phyloP scores from a whole-genome alignment of 2,329 filamentous ascomycete genomes.

The Trichoderma cornu-damae region DNA sequence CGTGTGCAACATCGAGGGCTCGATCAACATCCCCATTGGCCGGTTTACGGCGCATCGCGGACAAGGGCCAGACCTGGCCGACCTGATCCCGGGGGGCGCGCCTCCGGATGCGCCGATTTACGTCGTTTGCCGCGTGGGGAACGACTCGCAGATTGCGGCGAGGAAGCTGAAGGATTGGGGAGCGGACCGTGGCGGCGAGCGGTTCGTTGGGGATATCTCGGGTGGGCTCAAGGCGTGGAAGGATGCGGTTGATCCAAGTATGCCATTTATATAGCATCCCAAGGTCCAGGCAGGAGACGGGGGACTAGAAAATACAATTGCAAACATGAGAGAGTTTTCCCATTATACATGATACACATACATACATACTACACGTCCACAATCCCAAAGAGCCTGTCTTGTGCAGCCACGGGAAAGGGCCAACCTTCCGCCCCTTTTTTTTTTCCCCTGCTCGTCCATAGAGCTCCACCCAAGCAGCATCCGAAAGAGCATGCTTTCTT shows the following conservation, averaged over 20 bases:
- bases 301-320: not conserved
- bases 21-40: slow-evolving; percentile 61
- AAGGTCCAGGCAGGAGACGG: not conserved
- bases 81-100: slow-evolving; percentile 39
- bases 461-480: slow-evolving; percentile 5
- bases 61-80: slow-evolving; percentile 5
- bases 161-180: slow-evolving; percentile 60
- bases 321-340: slow-evolving; percentile 28
- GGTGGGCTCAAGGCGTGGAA: slow-evolving; percentile 73
- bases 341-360: slow-evolving; percentile 26
- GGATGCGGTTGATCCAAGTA: slow-evolving; percentile 54
- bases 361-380: slow-evolving; percentile 14
- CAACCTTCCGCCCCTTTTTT: too few relatives aligned
- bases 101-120: slow-evolving; percentile 54
- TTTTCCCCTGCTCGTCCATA: slow-evolving; percentile 9
- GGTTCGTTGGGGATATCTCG: slow-evolving; percentile 64
- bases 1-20: slow-evolving; percentile 69
- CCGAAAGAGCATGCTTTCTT: slow-evolving; percentile 2
- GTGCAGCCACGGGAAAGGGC: slow-evolving; percentile 5
- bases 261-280: slow-evolving; percentile 47
- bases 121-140: slow-evolving; percentile 68
- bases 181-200: slow-evolving; percentile 44
- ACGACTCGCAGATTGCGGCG: slow-evolving; percentile 70
- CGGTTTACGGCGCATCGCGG: slow-evolving; percentile 52
- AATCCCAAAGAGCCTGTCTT: slow-evolving; percentile 15